phyloP scores from a whole-genome alignment of 345 rosid species.

The Garcia nutans region DNA sequence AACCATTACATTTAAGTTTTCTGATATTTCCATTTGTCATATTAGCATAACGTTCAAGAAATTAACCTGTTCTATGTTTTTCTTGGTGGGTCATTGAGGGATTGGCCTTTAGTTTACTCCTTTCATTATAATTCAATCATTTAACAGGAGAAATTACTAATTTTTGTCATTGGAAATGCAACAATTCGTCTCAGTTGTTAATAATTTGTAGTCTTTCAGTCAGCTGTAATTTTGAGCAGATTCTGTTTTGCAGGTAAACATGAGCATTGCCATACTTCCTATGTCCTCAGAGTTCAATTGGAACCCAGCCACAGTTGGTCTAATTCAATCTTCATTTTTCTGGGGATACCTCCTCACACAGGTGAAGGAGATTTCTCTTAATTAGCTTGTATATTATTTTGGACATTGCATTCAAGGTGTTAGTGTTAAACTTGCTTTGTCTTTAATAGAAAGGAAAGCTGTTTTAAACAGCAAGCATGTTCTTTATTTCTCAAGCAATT shows the following conservation, averaged over 20 bases:
- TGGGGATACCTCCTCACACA: constrained; percentile 98
- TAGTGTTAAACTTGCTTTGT: background rate
- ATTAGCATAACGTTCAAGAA: too few species aligned
- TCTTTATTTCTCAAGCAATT: constrained; percentile 4
- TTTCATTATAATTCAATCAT: background rate
- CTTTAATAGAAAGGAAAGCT: background rate
- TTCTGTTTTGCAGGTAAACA: constrained; percentile 70
- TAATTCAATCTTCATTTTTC: constrained; percentile 93
- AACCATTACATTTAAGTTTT: too few species aligned
- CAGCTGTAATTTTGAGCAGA: constrained; percentile 26
- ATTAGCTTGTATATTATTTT: background rate
- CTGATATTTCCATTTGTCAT: too few species aligned
- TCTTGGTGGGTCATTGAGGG: background rate
- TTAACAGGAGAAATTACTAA: background rate
- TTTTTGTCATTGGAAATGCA: background rate
- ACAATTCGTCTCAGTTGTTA: background rate
- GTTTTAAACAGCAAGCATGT: background rate
- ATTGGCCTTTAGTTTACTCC: background rate
- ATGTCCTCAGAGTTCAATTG: constrained; percentile 91
- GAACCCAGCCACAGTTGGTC: constrained; percentile 83
- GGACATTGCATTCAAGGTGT: background rate
- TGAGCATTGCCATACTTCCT: constrained; percentile 99
- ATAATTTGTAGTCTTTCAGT: constrained; percentile 5
- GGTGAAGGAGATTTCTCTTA: constrained; percentile 29
- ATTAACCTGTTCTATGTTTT: too few species aligned